Conservation (phyloP, 257 asterid genomes). For the Gentiana macrophylla region DNA sequence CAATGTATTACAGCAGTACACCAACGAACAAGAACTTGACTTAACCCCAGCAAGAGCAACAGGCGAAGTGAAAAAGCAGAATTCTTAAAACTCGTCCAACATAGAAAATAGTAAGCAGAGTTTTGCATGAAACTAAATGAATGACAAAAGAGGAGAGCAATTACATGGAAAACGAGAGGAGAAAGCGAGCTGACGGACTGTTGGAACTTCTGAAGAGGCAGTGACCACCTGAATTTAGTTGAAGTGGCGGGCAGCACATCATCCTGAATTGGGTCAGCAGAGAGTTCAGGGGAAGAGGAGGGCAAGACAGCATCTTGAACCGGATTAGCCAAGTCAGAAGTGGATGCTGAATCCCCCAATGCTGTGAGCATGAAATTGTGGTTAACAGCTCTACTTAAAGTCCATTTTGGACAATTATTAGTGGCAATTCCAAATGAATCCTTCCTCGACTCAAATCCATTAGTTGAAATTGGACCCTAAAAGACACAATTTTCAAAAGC, state of each 20-base stretch:
- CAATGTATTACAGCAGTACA: not conserved
- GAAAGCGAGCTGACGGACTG: constrained; percentile 47
- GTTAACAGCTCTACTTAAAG: constrained; percentile 1
- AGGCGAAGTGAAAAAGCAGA: not conserved
- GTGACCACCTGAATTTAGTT: constrained; percentile 8
- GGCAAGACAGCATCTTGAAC: not conserved
- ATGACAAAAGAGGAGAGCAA: not conserved
- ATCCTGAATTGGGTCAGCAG: not conserved
- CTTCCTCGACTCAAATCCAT: constrained; percentile 6
- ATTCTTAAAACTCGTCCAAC: not conserved
- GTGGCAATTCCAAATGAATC: not conserved
- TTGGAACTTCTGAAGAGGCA: constrained; percentile 33
- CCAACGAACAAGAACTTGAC: not conserved
- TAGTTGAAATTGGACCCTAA: constrained; percentile 6
- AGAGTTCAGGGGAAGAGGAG: not conserved
- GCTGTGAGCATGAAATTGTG: constrained; percentile 10
- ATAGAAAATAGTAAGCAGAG: not conserved
- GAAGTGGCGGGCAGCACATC: not conserved
- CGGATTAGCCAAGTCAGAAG: not conserved
- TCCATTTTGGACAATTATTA: constrained; percentile 1
- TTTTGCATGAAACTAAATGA: not conserved
- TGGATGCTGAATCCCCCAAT: constrained; percentile 1
- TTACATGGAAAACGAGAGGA: constrained; percentile 44
- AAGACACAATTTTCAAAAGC: not conserved
- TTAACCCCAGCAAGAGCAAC: too few species aligned